Evolutionary conservation across 371 early-diverging fungal species (phyloP).

Genomic region (Mucor irregularis): DNA sequence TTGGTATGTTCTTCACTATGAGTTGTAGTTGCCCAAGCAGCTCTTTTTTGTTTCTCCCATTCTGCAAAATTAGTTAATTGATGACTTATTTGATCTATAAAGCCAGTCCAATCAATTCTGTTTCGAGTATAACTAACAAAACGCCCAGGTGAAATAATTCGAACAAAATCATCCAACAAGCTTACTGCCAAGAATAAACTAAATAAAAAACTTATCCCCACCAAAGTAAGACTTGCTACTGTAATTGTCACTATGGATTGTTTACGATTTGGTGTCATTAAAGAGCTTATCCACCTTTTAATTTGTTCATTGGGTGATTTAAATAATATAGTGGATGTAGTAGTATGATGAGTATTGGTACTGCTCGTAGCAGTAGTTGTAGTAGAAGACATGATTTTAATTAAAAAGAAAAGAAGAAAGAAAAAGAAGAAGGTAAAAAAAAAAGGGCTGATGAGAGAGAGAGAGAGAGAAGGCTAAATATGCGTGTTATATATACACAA

Average conservation of each 20-base stretch:
- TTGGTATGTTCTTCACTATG: conserved; percentile 20
- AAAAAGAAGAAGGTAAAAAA: not conserved
- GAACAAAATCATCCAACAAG: conserved; percentile 30
- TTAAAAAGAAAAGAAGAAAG: conserved; percentile 2
- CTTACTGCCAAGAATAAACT: conserved; percentile 31
- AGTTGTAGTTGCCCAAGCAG: too few species aligned
- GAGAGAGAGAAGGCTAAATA: too few species aligned
- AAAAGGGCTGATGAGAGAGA: too few species aligned
- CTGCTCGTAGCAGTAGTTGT: not conserved
- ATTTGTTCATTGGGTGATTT: too few species aligned
- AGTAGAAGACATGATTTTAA: not conserved
- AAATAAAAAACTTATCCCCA: conserved; percentile 21
- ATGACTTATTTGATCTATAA: conserved; percentile 19
- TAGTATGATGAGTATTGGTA: not conserved
- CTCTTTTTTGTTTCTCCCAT: conserved; percentile 38
- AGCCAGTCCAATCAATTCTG: conserved; percentile 25
- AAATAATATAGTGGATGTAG: too few species aligned
- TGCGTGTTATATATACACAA: too few species aligned
- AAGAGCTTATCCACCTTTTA: not conserved
- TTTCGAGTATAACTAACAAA: conserved; percentile 16
- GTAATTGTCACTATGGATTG: conserved; percentile 3
- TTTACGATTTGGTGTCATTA: not conserved
- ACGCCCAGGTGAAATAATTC: conserved; percentile 22
- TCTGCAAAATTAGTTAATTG: conserved; percentile 37
- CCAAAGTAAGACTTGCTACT: conserved; percentile 18